Evolutionary conservation across 2,329 filamentous ascomycete species (phyloP).

Genomic region (Nemania bipapillata): DNA sequence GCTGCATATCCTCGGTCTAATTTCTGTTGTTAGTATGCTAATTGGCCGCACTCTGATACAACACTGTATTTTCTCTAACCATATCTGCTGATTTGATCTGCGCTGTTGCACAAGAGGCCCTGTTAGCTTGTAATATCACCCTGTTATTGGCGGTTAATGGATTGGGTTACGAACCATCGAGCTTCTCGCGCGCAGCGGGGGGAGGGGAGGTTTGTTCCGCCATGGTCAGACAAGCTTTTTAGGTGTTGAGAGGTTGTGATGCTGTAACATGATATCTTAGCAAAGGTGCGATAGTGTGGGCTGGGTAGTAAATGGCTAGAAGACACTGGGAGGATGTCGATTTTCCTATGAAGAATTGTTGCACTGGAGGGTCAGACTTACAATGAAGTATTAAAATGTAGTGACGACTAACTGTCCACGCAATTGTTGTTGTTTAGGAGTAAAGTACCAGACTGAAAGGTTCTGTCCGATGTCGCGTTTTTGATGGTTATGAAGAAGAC

Average conservation of each 20-base stretch:
- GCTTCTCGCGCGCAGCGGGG: slow-evolving; percentile 48
- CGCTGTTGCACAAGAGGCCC: slow-evolving; percentile 64
- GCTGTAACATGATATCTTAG: slow-evolving; percentile 13
- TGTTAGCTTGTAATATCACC: slow-evolving; percentile 36
- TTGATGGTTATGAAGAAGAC: slow-evolving; percentile 18
- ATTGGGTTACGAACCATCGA: slow-evolving; percentile 48
- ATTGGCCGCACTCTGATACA: slow-evolving; percentile 18
- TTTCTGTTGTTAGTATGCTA: slow-evolving; percentile 20
- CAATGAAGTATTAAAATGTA: neutral
- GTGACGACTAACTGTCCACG: neutral
- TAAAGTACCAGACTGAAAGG: slow-evolving; percentile 3
- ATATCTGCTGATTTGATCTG: slow-evolving; percentile 99
- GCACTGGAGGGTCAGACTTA: neutral
- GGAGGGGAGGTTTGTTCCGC: slow-evolving; percentile 48
- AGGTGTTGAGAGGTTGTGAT: neutral
- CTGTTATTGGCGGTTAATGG: neutral
- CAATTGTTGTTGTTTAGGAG: slow-evolving; percentile 12
- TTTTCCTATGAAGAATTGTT: neutral
- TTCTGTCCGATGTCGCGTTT: slow-evolving; percentile 36
- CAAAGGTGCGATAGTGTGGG: neutral
- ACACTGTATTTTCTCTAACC: slow-evolving; percentile 66
- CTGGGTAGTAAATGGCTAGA: neutral
- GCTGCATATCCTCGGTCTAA: slow-evolving; percentile 96
- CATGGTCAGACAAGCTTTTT: slow-evolving; percentile 39
- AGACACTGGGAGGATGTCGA: neutral